Percentiles rank a stretch among this genome's conserved stretches.
phyloP scores from a whole-genome alignment of 1,139 yeast genomes.

The Candida sp. region DNA sequence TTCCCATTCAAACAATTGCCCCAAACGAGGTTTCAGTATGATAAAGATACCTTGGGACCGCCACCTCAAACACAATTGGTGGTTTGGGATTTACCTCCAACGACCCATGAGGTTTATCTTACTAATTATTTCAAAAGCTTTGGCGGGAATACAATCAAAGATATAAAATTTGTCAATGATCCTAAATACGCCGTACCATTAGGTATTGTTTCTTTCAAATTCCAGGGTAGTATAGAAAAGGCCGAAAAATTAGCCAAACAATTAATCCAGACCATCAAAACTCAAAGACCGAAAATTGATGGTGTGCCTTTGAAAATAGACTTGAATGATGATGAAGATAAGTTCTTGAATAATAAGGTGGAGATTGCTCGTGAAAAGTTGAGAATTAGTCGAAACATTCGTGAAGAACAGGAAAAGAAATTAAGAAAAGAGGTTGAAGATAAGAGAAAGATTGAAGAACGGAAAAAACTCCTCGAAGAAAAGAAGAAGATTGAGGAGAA shows the following conservation, averaged over 20 bases:
- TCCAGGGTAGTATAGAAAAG: conserved; percentile 54
- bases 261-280: conserved; percentile 24
- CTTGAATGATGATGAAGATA: conserved; percentile 33
- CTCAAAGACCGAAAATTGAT: conserved; percentile 33
- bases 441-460: conserved; percentile 14
- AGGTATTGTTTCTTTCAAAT: conserved; percentile 67
- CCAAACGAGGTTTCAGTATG: conserved; percentile 55
- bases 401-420: conserved; percentile 27
- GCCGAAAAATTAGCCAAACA: conserved; percentile 46
- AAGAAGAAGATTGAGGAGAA: conserved; percentile 13
- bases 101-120: conserved; percentile 42
- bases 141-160: conserved; percentile 50
- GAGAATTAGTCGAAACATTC: conserved; percentile 11
- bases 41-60: conserved; percentile 72
- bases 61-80: conserved; percentile 71
- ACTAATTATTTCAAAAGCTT: conserved; percentile 54
- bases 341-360: conserved; percentile 27
- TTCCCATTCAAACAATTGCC: conserved; percentile 48
- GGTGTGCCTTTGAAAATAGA: conserved; percentile 36
- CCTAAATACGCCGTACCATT: conserved; percentile 78
- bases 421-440: conserved; percentile 20
- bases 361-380: conserved; percentile 30
- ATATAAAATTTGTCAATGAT: conserved; percentile 61
- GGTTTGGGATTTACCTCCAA: conserved; percentile 59
- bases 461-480: conserved; percentile 8